Evolutionary conservation across 257 asterid genomes (phyloP), one percentile per base, ranked within the genome.

Genomic region (Lycium barbarum): DNA sequence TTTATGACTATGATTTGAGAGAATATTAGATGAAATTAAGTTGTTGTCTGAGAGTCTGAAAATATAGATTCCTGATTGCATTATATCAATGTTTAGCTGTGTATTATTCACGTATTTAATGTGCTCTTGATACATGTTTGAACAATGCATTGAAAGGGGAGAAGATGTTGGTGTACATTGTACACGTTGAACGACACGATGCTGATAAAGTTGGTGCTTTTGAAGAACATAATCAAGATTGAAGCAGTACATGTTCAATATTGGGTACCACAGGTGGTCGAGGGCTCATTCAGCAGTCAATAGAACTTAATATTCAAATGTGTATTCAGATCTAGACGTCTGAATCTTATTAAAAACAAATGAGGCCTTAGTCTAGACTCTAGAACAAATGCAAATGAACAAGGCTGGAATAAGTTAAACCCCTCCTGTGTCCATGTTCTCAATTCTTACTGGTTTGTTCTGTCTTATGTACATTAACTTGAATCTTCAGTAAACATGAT

Each of bases 401-500:
- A 67, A 68, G 6, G 76, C 49, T 68, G 51, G 51, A 36, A 12
- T 68, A 35, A 14, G 26, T 68, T 68, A 14, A 67, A 68, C 51
- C 51, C 73, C 22, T 7, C 76, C 76, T 68, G 3, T 38, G 78
- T n/a, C 17, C 57, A 72, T 38, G 10, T 43, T 81, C 67, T 70
- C 76, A 43, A 84, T 76, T 54, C 59, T 74, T 3, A 66, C 12
- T 40, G 67, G 33, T 68, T 74, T 65, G 7, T 38, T 81, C 65
- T 76, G 86, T 47, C 51, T 86, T 91, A 18, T 86, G 90, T 54
- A 86, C 59, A 49, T 85, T 82, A 76, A 76, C 68, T 62, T 93
- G 93, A 90, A 93, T 58, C 89, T 88, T 93, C 87, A 86, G 85
- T 40, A 92, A 87, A 83, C 84, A 71, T 2, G 93, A 88, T 15